Conservation (phyloP, 2,329 filamentous ascomycete genomes). For the Pseudonectria buxi region DNA sequence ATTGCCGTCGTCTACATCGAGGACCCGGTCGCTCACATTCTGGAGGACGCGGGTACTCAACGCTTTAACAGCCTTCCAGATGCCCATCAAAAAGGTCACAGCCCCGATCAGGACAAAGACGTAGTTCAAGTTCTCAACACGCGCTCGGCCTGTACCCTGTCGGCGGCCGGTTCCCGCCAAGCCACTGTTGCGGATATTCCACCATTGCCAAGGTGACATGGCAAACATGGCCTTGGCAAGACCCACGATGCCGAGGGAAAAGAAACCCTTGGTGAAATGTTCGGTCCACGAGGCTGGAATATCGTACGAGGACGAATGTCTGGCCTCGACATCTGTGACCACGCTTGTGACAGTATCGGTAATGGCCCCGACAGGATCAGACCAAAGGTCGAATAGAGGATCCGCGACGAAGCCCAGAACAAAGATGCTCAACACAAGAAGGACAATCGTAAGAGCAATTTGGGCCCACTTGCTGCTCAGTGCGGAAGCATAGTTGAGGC, state of each 20-base stretch:
- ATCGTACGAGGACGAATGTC: constrained; percentile 34
- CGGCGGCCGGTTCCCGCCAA: constrained; percentile 45
- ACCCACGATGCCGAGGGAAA: constrained; percentile 82
- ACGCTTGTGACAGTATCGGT: constrained; percentile 43
- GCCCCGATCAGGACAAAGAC: constrained; percentile 74
- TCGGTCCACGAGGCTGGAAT: constrained; percentile 61
- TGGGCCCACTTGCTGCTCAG: constrained; percentile 62
- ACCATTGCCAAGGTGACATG: constrained; percentile 70
- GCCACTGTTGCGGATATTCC: constrained; percentile 61
- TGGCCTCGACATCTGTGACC: constrained; percentile 34
- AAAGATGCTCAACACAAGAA: constrained; percentile 70
- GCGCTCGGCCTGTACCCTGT: constrained; percentile 63
- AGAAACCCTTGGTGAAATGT: constrained; percentile 84
- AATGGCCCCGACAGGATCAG: constrained; percentile 66
- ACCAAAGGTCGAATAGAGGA: constrained; percentile 81
- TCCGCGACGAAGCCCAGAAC: constrained; percentile 86
- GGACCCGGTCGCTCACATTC: constrained; percentile 68
- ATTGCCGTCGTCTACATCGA: constrained; percentile 63
- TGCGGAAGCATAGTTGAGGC: constrained; percentile 67
- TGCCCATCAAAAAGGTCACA: constrained; percentile 71
- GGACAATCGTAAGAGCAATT: constrained; percentile 60
- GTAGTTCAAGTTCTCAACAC: constrained; percentile 73
- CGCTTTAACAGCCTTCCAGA: constrained; percentile 74
- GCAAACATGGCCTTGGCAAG: constrained; percentile 74
- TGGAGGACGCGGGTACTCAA: constrained; percentile 69